These are phyloP conservation scores for Fonsecaea nubica DNA, from an alignment of 2,329 filamentous ascomycete genomes.

Conservation along the genomic window DNA sequence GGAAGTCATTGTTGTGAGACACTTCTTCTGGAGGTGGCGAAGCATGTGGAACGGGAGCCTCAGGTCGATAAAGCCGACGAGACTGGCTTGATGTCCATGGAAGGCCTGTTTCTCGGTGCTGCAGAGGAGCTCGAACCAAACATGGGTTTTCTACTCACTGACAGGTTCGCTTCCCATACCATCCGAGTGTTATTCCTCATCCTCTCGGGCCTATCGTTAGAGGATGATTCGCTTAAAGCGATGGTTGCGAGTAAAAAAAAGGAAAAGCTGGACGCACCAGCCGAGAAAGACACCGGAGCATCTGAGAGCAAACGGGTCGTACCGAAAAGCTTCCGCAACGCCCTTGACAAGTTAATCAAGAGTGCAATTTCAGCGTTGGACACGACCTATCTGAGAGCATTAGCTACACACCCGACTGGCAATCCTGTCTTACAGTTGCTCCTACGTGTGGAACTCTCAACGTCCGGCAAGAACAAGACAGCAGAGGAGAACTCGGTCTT, in stretches of 20 bases:
- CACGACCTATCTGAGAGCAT: conserved; percentile 76
- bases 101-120: conserved; percentile 81
- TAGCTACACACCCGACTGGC: conserved; percentile 87
- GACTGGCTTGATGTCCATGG: conserved; percentile 70
- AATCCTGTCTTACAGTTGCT: conserved; percentile 93
- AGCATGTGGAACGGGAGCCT: conserved; percentile 69
- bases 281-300: conserved; percentile 56
- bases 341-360: conserved; percentile 80
- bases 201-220: conserved; percentile 80
- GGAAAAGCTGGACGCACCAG: conserved; percentile 74
- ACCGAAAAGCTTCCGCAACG: conserved; percentile 77
- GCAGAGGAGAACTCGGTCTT: conserved; percentile 73
- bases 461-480: conserved; percentile 71
- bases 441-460: conserved; percentile 80
- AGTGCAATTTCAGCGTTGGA: conserved; percentile 78
- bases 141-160: conserved; percentile 81
- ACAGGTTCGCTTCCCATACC: conserved; percentile 88
- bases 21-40: conserved; percentile 82
- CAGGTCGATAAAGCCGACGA: conserved; percentile 52
- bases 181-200: conserved; percentile 85
- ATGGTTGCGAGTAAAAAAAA: conserved; percentile 93
- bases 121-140: conserved; percentile 88
- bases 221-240: conserved; percentile 70
- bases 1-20: conserved; percentile 97
- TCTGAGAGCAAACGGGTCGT: conserved; percentile 62